Percentiles rank a stretch among this genome's conserved stretches.
Conservation (phyloP, 305 asterid genomes). For the Fraxinus greggii region DNA sequence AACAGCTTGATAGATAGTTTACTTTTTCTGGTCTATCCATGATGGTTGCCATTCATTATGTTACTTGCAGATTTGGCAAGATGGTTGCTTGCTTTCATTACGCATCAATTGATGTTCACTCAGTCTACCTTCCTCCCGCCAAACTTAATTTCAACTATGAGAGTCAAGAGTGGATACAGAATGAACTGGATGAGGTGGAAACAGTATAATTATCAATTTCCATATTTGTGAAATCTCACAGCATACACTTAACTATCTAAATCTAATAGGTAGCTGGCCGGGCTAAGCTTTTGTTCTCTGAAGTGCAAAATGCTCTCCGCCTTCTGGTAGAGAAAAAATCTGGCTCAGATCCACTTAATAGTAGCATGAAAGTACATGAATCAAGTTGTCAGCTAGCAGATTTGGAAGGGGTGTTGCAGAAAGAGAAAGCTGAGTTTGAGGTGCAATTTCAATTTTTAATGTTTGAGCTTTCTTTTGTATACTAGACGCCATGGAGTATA, state of each 20-base stretch:
- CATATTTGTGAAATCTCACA: constrained; percentile 21
- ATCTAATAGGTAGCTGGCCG: constrained; percentile 65
- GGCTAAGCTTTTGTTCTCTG: constrained; percentile 84
- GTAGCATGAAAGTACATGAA: constrained; percentile 38
- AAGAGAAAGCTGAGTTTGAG: constrained; percentile 85
- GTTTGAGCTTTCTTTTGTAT: constrained; percentile 19
- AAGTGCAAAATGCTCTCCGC: constrained; percentile 64
- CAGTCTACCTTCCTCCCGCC: constrained; percentile 89
- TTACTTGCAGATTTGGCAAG: constrained; percentile 71
- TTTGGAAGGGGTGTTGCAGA: constrained; percentile 72
- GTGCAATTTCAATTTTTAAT: constrained; percentile 37
- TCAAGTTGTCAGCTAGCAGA: constrained; percentile 60
- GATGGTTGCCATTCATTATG: constrained; percentile 19
- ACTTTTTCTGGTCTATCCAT: neutral
- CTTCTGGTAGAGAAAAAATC: constrained; percentile 47
- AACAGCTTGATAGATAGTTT: constrained; percentile 11
- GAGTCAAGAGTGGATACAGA: constrained; percentile 81
- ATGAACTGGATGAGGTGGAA: constrained; percentile 72
- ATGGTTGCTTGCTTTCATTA: constrained; percentile 99
- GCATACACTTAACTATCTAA: constrained; percentile 19
- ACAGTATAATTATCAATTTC: constrained; percentile 16
- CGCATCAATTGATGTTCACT: constrained; percentile 94
- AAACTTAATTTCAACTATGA: constrained; percentile 78
- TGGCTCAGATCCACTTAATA: constrained; percentile 28
- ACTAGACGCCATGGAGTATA: constrained; percentile 1